Base-by-base conservation (phyloP, 2,329 filamentous ascomycete species). In the Leptosphaerulina australis region DNA sequence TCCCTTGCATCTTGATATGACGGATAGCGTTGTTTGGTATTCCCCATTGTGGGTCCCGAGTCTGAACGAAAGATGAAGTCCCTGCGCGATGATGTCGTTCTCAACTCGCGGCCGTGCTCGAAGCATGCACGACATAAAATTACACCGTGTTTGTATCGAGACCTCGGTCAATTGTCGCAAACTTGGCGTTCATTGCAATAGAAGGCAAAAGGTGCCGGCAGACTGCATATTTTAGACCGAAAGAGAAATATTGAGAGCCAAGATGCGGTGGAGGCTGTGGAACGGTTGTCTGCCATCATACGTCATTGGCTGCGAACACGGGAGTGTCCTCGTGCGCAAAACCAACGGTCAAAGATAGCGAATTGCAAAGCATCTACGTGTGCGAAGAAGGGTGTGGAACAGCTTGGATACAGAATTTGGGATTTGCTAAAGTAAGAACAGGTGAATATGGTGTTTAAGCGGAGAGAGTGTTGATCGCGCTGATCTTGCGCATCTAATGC, bases 281-380 rank as follows among this genome's bases (percentile, higher is more conserved):
- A 41, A 37, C 55, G 54, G 45, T 37, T 36, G 43, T 26, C 29
- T 30, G 41, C 44, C 28, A 46, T 44, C 39, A 33, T 63, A 66
- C 64, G 63, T 69, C 64, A 68, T 63, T 59, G 58, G 53, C 38
- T 46, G 26, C 11, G n/a, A 44, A 38, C 15, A 44, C 24, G 43
- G 26, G 33, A 24, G 17, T 22, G 56, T 35, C 53, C 50, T 50
- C 56, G 49, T 56, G 55, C 58, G 41, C 53, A 44, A 38, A 47
- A 35, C 14, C 48, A 45, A 45, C 48, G 18, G 50, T 31, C 36
- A 33, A 12, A 8, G 29, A 36, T 12, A 40, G 29, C 40, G 30
- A 37, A 41, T 45, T 7, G 30, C 22, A 17, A 15, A 45, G 11
- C 26, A 28, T 9, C 8, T 17, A 30, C 21, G 30, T 36, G 41